Evolutionary conservation across 2,329 filamentous ascomycete genomes (phyloP).

Genomic region (Diaporthe batatas): DNA sequence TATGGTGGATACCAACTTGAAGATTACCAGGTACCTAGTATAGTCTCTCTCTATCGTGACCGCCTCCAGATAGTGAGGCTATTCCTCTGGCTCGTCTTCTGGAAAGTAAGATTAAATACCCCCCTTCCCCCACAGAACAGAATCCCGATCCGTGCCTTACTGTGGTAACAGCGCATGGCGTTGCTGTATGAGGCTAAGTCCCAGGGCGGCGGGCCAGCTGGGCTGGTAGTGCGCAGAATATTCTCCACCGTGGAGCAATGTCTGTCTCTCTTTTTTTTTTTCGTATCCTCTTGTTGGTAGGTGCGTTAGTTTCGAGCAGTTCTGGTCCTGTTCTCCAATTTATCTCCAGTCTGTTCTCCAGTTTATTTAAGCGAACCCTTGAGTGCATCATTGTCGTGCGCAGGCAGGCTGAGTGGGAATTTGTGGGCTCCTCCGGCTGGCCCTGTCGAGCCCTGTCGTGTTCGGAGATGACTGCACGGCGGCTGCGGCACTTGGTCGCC

Average conservation of each 20-base stretch:
- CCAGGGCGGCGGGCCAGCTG: conserved; percentile 29
- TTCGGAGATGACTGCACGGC: conserved; percentile 25
- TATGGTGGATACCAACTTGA: background rate
- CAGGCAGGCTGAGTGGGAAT: too few species aligned
- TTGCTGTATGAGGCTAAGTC: conserved; percentile 3
- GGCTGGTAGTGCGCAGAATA: too few species aligned
- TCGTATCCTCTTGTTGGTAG: background rate
- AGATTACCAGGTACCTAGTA: background rate
- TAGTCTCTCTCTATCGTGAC: conserved; percentile 16
- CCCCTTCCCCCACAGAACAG: background rate
- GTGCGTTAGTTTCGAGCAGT: background rate
- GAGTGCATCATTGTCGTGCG: conserved; percentile 3
- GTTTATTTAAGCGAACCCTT: conserved; percentile 21
- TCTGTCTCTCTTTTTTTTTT: background rate
- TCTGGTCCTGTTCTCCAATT: background rate
- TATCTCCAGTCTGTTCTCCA: background rate
- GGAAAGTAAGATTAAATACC: conserved; percentile 7
- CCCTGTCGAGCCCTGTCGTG: conserved; percentile 4
- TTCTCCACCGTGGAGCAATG: conserved; percentile 7
- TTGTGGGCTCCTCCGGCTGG: background rate
- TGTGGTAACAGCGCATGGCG: background rate
- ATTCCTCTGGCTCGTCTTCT: background rate
- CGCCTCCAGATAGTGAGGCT: conserved; percentile 10
- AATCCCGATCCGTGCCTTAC: conserved; percentile 2
- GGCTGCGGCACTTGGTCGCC: conserved; percentile 5